Percentiles rank a stretch among this genome's conserved stretches.
phyloP scores from a whole-genome alignment of 179 eudicot genomes.

The Beta corolliflora region DNA sequence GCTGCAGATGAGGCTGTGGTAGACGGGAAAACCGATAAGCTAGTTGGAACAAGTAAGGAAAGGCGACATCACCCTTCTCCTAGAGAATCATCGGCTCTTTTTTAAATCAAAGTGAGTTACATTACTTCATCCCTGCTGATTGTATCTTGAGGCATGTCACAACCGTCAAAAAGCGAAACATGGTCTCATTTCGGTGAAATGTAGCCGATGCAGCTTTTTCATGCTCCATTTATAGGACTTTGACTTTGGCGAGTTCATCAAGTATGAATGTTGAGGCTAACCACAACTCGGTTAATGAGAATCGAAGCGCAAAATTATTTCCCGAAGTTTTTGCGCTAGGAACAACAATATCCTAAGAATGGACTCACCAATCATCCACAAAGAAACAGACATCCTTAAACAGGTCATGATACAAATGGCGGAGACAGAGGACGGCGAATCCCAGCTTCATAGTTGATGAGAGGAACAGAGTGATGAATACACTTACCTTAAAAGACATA shows the following conservation, averaged over 20 bases:
- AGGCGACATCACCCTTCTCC: conserved; percentile 39
- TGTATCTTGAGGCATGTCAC: neutral
- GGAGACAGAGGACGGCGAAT: conserved; percentile 29
- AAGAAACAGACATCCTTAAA: conserved; percentile 35
- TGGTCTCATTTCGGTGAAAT: neutral
- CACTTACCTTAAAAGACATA: conserved; percentile 43
- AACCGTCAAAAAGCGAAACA: neutral
- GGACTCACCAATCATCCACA: conserved; percentile 38
- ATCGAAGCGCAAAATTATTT: neutral
- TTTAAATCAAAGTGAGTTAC: conserved; percentile 31
- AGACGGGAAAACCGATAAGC: conserved; percentile 29
- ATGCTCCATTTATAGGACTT: conserved; percentile 25
- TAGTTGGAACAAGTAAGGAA: conserved; percentile 43
- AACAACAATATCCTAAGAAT: conserved; percentile 33
- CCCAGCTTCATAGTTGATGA: conserved; percentile 48
- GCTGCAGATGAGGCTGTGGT: conserved; percentile 47
- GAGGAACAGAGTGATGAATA: conserved; percentile 20
- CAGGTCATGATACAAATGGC: conserved; percentile 43
- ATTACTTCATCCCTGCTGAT: neutral
- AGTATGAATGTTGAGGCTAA: conserved; percentile 5
- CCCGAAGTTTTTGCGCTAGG: conserved; percentile 11
- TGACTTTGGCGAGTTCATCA: conserved; percentile 33
- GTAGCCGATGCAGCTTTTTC: neutral
- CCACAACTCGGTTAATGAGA: neutral
- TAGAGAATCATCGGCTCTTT: conserved; percentile 36